Conservation (phyloP, 352 stramenopile species). For the Pythium sukuiense region DNA sequence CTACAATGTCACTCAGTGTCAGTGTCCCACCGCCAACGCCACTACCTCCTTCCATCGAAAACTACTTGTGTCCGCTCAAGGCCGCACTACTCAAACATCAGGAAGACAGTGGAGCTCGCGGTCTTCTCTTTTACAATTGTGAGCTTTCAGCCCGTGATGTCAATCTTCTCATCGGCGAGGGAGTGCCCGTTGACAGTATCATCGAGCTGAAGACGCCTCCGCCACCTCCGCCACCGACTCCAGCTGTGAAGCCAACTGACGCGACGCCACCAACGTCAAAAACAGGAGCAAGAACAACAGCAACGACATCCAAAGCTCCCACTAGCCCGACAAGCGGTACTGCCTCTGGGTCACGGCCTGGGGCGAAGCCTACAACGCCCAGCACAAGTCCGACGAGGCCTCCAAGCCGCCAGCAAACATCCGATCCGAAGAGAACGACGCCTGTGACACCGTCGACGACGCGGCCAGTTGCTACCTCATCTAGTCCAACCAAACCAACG, state of each 20-base stretch:
- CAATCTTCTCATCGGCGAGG: constrained; percentile 45
- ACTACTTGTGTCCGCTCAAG: constrained; percentile 24
- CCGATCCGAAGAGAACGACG: constrained; percentile 7
- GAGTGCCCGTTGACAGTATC: constrained; percentile 53
- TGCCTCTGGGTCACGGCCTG: background rate
- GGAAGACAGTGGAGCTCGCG: constrained; percentile 26
- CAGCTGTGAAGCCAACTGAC: background rate
- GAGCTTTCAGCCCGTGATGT: constrained; percentile 44
- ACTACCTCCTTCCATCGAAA: constrained; percentile 20
- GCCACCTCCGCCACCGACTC: background rate
- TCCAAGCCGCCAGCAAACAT: background rate
- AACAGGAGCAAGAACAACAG: background rate
- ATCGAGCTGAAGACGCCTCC: constrained; percentile 43
- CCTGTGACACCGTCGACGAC: constrained; percentile 1
- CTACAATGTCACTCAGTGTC: background rate
- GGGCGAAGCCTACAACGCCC: constrained; percentile 6
- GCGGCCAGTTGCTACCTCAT: constrained; percentile 10
- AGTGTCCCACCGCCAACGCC: background rate
- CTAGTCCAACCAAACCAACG: constrained; percentile 18
- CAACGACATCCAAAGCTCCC: background rate
- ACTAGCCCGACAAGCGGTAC: constrained; percentile 5
- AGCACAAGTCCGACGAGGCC: constrained; percentile 15
- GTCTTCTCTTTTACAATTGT: constrained; percentile 61
- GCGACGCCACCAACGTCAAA: background rate
- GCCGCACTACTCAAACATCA: constrained; percentile 22